These are phyloP conservation scores for Chaetomiaceae sp. DNA, from an alignment of 2,329 filamentous ascomycete species.

Conservation along the genomic window DNA sequence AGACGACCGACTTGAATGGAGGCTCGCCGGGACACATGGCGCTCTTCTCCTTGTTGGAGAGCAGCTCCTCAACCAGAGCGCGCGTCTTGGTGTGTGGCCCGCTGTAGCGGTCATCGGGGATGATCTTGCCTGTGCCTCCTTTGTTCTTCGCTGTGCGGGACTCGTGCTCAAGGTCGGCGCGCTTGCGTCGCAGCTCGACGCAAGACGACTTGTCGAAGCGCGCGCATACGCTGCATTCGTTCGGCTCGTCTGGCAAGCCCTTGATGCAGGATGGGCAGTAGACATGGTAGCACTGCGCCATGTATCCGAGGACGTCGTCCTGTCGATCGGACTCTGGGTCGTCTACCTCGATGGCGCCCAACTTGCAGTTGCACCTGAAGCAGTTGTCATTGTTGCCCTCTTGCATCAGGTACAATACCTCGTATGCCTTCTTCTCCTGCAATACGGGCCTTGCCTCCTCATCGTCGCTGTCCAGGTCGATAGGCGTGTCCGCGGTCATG, in stretches of 20 bases:
- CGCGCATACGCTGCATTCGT: constrained; percentile 14
- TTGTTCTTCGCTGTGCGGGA: constrained; percentile 48
- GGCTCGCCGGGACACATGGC: constrained; percentile 55
- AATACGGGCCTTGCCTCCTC: constrained; percentile 53
- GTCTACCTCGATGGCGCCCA: constrained; percentile 51
- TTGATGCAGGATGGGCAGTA: constrained; percentile 70
- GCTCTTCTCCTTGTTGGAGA: constrained; percentile 58
- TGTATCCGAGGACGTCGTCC: constrained; percentile 63
- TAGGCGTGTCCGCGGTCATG: constrained; percentile 75
- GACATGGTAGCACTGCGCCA: constrained; percentile 84
- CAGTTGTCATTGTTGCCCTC: constrained; percentile 75
- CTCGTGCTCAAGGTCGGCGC: constrained; percentile 51
- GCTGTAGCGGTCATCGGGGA: constrained; percentile 60
- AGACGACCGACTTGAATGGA: constrained; percentile 88
- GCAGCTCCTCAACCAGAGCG: constrained; percentile 69
- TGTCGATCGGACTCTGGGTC: constrained; percentile 53
- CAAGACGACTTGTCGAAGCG: constrained; percentile 45
- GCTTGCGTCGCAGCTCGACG: constrained; percentile 61
- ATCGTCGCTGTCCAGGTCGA: constrained; percentile 79
- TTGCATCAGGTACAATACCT: constrained; percentile 77
- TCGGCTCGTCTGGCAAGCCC: constrained; percentile 45
- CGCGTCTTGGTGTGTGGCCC: constrained; percentile 91
- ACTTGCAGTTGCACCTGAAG: constrained; percentile 58
- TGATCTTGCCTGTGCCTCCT: constrained; percentile 44
- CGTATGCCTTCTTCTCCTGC: constrained; percentile 68